Evolutionary conservation across 2,329 filamentous ascomycete genomes (phyloP), one percentile per base, ranked within the genome.

Genomic region (Trichoderma koningii): DNA sequence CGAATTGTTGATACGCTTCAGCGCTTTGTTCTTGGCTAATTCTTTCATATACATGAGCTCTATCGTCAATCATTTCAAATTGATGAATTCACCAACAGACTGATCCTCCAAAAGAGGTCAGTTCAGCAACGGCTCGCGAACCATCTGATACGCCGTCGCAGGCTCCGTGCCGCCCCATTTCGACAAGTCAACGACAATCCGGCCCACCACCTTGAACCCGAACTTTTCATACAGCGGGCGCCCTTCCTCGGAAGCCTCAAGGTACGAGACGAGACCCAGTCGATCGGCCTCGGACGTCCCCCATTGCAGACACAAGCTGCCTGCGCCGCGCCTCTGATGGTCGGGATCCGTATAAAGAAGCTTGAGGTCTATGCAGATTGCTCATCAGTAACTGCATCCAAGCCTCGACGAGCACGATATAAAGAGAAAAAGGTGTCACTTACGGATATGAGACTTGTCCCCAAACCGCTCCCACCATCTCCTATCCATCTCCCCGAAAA

Each of bases 311-410:
- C 79, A 68, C 68, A 77, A 67, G 21, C 70, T 69, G 2, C 70
- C 77, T 14, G 74, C 74, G 5, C 78, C 78, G 7, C 74, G 74
- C 52, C 72, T 71, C 53, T 78, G 76, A 62, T 78, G 75, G 15
- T 73, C 72, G 1, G 77, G 73, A 52, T 77, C 71, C 2, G 77
- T 79, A 48, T 78, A 75, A 41, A 80, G 70, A 1, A 77, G 70
- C 53, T 76, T 76, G 3, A 80, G 68, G 61, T 78, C 77, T 78
- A 2, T 12, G 15, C 15, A 7, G 23, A 17, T 19, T 14, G 17
- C 19, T 21, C 12, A 19, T 48, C 44, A 38, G 30, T 19, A 17
- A 2, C 10, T 23, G 28, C 26, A n/a, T n/a, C 15, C 28, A 7
- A 7, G 28, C 28, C 7, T 30, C 7, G 1, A 30, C 1, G 34